Conservation (phyloP, 2,329 filamentous ascomycete species). For the Colletotrichum tropicicola region DNA sequence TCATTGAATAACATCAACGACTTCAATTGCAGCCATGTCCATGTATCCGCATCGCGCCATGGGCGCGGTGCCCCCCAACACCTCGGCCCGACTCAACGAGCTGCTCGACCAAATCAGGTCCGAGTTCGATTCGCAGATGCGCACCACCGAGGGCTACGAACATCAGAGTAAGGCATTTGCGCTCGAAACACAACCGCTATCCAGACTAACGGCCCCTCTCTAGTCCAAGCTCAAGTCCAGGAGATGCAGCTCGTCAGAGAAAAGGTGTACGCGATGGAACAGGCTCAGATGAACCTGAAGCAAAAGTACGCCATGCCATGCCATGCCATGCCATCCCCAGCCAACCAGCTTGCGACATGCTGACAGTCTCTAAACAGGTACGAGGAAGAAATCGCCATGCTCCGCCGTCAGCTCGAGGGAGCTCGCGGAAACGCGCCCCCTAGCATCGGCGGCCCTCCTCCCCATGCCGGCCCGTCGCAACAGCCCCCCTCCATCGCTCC, state of each 20-base stretch:
- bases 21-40: slow-evolving; percentile 55
- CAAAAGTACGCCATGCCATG: slow-evolving; percentile 73
- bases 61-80: slow-evolving; percentile 71
- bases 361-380: slow-evolving; percentile 67
- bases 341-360: background rate
- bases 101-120: slow-evolving; percentile 89
- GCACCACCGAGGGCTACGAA: slow-evolving; percentile 87
- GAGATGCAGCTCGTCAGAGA: slow-evolving; percentile 95
- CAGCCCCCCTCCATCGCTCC: slow-evolving; percentile 90
- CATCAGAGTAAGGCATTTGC: slow-evolving; percentile 80
- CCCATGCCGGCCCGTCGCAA: slow-evolving; percentile 82
- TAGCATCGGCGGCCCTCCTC: slow-evolving; percentile 73
- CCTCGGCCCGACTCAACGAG: slow-evolving; percentile 80
- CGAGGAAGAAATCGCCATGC: slow-evolving; percentile 86
- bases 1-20: background rate
- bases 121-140: slow-evolving; percentile 88
- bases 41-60: slow-evolving; percentile 95
- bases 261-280: slow-evolving; percentile 93
- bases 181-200: background rate
- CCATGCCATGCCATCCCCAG: too few species aligned
- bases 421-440: slow-evolving; percentile 71
- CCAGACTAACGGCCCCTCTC: slow-evolving; percentile 33
- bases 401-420: slow-evolving; percentile 87
- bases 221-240: slow-evolving; percentile 89
- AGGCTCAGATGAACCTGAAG: slow-evolving; percentile 88